Percentiles rank a stretch among this genome's conserved stretches.
These are phyloP conservation scores for Globisporangium mamillatum DNA, from an alignment of 352 stramenopile species.

Conservation along the genomic window DNA sequence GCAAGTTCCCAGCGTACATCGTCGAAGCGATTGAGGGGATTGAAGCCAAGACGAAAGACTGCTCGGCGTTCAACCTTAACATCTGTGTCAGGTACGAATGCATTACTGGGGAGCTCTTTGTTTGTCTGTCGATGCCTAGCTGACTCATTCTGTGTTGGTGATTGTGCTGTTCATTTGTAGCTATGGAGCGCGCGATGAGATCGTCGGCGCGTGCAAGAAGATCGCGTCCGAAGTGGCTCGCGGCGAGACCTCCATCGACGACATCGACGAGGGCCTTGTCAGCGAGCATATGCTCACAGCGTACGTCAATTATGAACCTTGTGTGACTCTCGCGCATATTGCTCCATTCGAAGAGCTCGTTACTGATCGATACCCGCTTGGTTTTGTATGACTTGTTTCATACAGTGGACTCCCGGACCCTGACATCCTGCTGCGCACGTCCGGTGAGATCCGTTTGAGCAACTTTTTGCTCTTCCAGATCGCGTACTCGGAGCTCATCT, in stretches of 20 bases:
- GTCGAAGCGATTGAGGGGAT: slow-evolving; percentile 73
- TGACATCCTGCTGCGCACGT: slow-evolving; percentile 95
- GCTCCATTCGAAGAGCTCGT: neutral
- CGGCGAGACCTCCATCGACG: slow-evolving; percentile 53
- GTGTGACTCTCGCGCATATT: neutral
- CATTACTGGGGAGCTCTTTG: neutral
- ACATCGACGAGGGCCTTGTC: slow-evolving; percentile 81
- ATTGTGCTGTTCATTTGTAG: slow-evolving; percentile 31
- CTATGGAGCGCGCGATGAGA: slow-evolving; percentile 96
- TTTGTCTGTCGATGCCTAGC: neutral
- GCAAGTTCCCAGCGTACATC: slow-evolving; percentile 70
- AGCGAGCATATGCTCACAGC: slow-evolving; percentile 74
- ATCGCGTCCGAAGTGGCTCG: slow-evolving; percentile 84
- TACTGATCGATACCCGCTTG: neutral
- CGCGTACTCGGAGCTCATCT: slow-evolving; percentile 94
- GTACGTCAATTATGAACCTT: slow-evolving; percentile 34
- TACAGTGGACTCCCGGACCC: slow-evolving; percentile 84
- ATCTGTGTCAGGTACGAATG: slow-evolving; percentile 70
- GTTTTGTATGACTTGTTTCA: neutral
- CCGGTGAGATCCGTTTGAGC: slow-evolving; percentile 92
- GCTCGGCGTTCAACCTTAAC: slow-evolving; percentile 75
- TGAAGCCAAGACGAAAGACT: slow-evolving; percentile 86
- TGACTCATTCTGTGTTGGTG: neutral
- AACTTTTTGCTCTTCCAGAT: slow-evolving; percentile 97
- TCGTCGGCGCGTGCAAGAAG: slow-evolving; percentile 88